Evolutionary conservation across 1,284 basidiomycete species (phyloP), one percentile per base, ranked within the genome.

Genomic region (Marasmius fiardii): DNA sequence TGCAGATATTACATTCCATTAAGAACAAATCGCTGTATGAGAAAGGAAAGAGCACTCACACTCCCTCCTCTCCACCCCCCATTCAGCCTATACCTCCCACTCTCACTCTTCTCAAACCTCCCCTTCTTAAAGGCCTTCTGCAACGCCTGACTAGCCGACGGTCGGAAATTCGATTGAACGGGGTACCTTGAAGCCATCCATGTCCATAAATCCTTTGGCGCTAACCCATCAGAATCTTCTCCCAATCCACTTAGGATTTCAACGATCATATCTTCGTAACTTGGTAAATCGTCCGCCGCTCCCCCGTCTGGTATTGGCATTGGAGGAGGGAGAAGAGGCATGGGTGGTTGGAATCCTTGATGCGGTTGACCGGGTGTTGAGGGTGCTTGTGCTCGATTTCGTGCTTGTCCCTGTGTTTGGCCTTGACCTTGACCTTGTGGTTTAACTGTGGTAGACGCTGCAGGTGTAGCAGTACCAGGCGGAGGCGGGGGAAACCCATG

Each of bases 231-330:
- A 4, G 81, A 74, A 55, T 90, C 86, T 10, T 69, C 58, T 74
- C 45, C 79, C 76, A 54, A 51, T n/a, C 85, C 86, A 24, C 73
- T 67, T 21, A 92, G 72, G 0, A 89, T 89, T 64, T 90, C 86
- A 7, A 87, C 88, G 34, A 92, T 88, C 90, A 92, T 92, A 60
- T 92, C 89, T 63, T 92, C 90, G 58, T 92, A 92, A 59, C 86
- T 89, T 10, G 90, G 90, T 39, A 92, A 73, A 64, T 90, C 88
- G 39, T 90, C 88, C 0, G 71, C 63, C 44, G 60, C 64, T 14
- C 60, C 63, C 20, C 70, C 71, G 43, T 64, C 69, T 34, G 63
- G 64, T 14, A 67, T 63, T 0, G 67, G 68, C 57, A 71, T 52
- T 51, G 67, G 61, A 31, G 67, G 56, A 43, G 53, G 58, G 8